These are phyloP conservation scores for Petunia axillaris DNA, from an alignment of 257 asterid species.

Conservation along the genomic window DNA sequence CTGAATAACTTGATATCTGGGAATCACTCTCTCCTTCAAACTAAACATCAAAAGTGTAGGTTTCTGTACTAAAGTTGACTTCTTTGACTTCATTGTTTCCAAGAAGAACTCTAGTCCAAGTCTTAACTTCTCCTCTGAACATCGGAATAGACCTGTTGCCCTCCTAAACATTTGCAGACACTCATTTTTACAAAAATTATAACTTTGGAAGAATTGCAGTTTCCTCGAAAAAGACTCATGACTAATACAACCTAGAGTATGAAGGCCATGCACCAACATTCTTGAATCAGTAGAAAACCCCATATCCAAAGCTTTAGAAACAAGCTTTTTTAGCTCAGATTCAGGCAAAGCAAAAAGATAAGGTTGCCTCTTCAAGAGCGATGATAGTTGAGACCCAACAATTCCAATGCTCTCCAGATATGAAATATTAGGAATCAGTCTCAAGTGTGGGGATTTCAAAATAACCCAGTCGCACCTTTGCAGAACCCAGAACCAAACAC, in stretches of 20 bases:
- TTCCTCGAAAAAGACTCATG: conserved; percentile 26
- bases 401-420: conserved; percentile 43
- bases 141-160: conserved; percentile 26
- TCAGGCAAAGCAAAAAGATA: conserved; percentile 26
- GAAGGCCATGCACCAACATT: conserved; percentile 38
- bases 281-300: conserved; percentile 39
- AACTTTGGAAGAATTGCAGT: conserved; percentile 27
- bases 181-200: conserved; percentile 32
- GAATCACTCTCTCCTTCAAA: conserved; percentile 37
- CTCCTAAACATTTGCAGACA: conserved; percentile 37
- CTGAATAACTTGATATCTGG: conserved; percentile 35
- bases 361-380: conserved; percentile 34
- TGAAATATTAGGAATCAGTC: conserved; percentile 33
- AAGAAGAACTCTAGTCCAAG: conserved; percentile 34
- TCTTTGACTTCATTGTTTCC: conserved; percentile 27
- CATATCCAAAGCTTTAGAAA: conserved; percentile 32
- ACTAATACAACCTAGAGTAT: conserved; percentile 23
- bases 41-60: conserved; percentile 31
- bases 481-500: conserved; percentile 30
- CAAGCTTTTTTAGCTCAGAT: conserved; percentile 29
- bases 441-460: not conserved
- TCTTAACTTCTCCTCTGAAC: conserved; percentile 32
- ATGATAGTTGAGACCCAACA: conserved; percentile 35
- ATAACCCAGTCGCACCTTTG: conserved; percentile 29
- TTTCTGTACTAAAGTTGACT: not conserved